Base-by-base conservation (phyloP, 2,329 filamentous ascomycete species). In the Colletotrichum eremochloae region DNA sequence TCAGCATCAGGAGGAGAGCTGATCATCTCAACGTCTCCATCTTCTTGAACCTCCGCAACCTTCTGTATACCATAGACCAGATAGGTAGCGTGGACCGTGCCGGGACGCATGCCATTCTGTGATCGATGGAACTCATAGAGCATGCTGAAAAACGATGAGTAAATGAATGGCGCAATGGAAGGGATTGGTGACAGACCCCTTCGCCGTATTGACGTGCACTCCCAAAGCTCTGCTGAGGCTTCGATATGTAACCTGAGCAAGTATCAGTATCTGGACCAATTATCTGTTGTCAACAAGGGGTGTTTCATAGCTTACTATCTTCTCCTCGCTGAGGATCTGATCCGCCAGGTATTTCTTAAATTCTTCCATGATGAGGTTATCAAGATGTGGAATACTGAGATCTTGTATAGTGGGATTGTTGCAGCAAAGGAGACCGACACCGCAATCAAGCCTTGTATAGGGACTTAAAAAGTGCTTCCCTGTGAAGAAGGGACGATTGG, bases 51-150 rank as follows among this genome's bases (percentile, higher is more conserved):
- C 18, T 82, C 80, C 24, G 79, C 78, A 7, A 78, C 77, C 65
- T 82, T 86, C 77, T 89, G 92, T 31, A 85, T 88, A 50, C 96
- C 96, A 63, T 91, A 93, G 57, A 99, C 80, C 61, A 98, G 85
- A 82, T 98, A 99, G n/a, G 95, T 98, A 56, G 96, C 96, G 83
- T 97, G 90, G n/a, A 98, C 86, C 36, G 90, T 92, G 31, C 90
- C 88, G 0, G 93, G 87, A 73, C 91, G 92, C 81, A 92, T 94
- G 67, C 85, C 86, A 81, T 95, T 97, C 79, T 97, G 93, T 68
- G 87, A 89, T 74, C 88, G 86, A 80, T 98, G 90, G 76, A 97
- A 98, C 42, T 97, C 93, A 82, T 90, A 97, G 20, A 95, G 90
- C 89, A 96, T 97, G 81, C 92, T 97, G 64, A 24, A n/a, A 46